Conservation (phyloP, 148 eudicot genomes). For the Persicaria tinctoria region DNA sequence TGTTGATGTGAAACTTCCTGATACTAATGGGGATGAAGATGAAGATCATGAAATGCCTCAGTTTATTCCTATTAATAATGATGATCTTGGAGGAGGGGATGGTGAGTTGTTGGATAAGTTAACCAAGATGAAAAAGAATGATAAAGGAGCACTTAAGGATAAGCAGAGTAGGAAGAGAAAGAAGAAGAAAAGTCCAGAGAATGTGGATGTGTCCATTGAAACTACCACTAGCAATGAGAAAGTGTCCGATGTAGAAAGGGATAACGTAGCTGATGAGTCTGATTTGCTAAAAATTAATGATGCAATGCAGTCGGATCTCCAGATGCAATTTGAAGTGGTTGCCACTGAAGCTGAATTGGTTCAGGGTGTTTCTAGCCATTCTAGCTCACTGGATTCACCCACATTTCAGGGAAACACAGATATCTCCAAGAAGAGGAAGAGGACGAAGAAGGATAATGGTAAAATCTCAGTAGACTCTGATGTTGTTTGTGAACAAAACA, state of each 20-base stretch:
- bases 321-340: conserved; percentile 78
- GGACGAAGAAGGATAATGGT: conserved; percentile 20
- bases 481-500: too few relatives aligned
- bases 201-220: conserved; percentile 14
- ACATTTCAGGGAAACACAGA: conserved; percentile 15
- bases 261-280: conserved; percentile 9
- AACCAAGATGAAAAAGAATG: conserved; percentile 26
- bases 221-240: conserved; percentile 7
- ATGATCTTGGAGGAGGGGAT: conserved; percentile 14
- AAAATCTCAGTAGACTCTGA: too few relatives aligned
- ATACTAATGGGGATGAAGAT: conserved; percentile 26
- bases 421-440: conserved; percentile 52
- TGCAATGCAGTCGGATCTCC: conserved; percentile 68
- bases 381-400: conserved; percentile 28
- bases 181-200: conserved; percentile 37
- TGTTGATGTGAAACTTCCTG: conserved; percentile 42
- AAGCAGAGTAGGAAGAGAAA: conserved; percentile 34
- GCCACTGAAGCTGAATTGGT: conserved; percentile 61
- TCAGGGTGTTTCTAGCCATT: conserved; percentile 28
- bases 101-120: conserved; percentile 17
- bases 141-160: conserved; percentile 17
- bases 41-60: conserved; percentile 44
- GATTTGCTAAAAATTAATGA: conserved; percentile 28
- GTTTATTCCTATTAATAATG: conserved; percentile 35
- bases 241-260: too few relatives aligned